Percentiles rank a stretch among this genome's conserved stretches.
Conservation (phyloP, 495 filamentous ascomycete genomes). For the Hypoxylon trugodes region DNA sequence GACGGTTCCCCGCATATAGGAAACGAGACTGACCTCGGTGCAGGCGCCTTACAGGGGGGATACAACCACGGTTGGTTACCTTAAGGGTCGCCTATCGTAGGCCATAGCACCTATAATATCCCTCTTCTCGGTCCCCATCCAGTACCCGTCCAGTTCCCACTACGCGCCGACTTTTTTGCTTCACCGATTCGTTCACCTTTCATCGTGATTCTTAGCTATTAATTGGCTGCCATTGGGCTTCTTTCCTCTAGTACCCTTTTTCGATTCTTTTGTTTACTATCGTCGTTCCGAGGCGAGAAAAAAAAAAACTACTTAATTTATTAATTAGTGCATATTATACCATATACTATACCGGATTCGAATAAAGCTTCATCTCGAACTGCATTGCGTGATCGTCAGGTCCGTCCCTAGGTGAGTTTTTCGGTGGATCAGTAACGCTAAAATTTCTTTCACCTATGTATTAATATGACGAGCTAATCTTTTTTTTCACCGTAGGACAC, state of each 20-base stretch:
- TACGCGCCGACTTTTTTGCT: not conserved
- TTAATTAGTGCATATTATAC: not conserved
- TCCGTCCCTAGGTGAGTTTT: not conserved
- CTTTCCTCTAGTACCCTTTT: not conserved
- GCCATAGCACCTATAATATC: slow-evolving; percentile 8
- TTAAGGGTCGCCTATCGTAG: slow-evolving; percentile 13
- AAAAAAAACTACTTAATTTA: not conserved
- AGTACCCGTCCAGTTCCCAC: slow-evolving; percentile 2
- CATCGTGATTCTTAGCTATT: not conserved
- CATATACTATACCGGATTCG: not conserved
- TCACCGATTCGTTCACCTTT: slow-evolving; percentile 11
- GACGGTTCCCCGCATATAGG: slow-evolving; percentile 31
- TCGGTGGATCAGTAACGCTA: not conserved
- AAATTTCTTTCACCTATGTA: too few relatives aligned
- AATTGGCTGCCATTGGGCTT: slow-evolving; percentile 1
- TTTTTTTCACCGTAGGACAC: too few relatives aligned
- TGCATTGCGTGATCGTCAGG: not conserved
- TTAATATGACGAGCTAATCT: too few relatives aligned
- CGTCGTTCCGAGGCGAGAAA: not conserved
- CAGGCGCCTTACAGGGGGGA: not conserved
- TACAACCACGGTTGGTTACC: slow-evolving; percentile 25
- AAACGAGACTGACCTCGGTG: not conserved
- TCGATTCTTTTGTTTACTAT: not conserved
- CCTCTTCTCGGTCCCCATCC: slow-evolving; percentile 1
- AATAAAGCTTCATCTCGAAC: not conserved